Percentiles rank a stretch among this genome's conserved stretches.
Conservation (phyloP, 768 basidiomycete species). For the Lactarius hengduanensis region DNA sequence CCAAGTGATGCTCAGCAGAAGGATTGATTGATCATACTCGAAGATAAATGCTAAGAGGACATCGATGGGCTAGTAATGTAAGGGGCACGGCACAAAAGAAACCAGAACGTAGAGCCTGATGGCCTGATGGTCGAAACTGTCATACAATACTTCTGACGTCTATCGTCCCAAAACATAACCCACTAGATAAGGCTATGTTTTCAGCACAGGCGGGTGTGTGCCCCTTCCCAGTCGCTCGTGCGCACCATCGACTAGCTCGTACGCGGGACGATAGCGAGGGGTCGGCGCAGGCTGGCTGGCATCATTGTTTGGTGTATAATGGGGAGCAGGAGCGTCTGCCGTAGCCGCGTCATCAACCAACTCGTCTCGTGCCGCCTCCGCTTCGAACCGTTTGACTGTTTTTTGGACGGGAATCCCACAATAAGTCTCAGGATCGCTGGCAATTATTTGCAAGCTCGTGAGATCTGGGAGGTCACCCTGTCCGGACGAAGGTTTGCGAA, state of each 20-base stretch:
- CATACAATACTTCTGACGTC: conserved; percentile 5
- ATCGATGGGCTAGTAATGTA: background rate
- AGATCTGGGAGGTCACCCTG: conserved; percentile 17
- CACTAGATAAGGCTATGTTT: conserved; percentile 3
- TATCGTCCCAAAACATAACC: background rate
- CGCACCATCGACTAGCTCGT: conserved; percentile 68
- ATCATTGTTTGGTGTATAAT: conserved; percentile 28
- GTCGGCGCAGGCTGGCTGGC: conserved; percentile 9
- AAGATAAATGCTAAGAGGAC: background rate
- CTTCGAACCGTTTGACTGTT: background rate
- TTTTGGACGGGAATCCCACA: conserved; percentile 19
- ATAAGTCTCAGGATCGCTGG: conserved; percentile 4
- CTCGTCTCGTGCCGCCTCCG: background rate
- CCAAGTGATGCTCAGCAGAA: background rate
- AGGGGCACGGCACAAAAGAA: background rate
- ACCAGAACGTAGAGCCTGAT: background rate
- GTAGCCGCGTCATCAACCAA: background rate
- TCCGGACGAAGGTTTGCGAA: background rate
- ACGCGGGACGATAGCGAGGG: conserved; percentile 68
- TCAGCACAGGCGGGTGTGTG: conserved; percentile 21
- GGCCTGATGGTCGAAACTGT: too few species aligned
- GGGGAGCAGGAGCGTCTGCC: background rate
- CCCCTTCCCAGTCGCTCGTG: conserved; percentile 29
- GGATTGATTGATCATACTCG: background rate
- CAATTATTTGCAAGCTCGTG: conserved; percentile 11